Percentiles rank a stretch among this genome's conserved stretches.
Evolutionary conservation across 805 yeast species (phyloP).

Genomic region (Myxozyma kluyveri): DNA sequence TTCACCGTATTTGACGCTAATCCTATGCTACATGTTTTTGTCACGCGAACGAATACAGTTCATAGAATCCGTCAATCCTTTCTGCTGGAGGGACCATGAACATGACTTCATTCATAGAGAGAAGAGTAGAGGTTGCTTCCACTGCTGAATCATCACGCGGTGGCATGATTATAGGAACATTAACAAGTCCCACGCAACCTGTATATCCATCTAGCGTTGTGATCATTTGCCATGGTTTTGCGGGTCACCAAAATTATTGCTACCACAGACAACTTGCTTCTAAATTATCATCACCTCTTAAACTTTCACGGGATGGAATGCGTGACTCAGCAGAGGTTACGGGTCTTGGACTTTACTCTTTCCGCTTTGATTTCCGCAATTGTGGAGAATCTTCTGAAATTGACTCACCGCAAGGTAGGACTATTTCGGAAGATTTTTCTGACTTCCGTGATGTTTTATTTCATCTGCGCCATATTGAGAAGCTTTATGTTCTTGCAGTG

Average conservation of each 20-base stretch:
- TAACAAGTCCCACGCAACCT: conserved; percentile 11
- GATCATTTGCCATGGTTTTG: conserved; percentile 76
- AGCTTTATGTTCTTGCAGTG: conserved; percentile 53
- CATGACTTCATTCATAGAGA: neutral
- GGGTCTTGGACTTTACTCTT: conserved; percentile 55
- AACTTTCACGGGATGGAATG: neutral
- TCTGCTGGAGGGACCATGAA: neutral
- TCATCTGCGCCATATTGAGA: conserved; percentile 34
- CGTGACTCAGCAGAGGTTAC: neutral
- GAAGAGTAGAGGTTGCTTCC: conserved; percentile 9
- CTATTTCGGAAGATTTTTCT: conserved; percentile 59
- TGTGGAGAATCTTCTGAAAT: conserved; percentile 73
- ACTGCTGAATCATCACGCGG: conserved; percentile 9
- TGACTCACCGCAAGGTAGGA: conserved; percentile 44
- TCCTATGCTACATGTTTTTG: too few relatives aligned
- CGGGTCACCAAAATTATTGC: conserved; percentile 78
- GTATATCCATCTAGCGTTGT: conserved; percentile 42
- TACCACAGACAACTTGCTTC: conserved; percentile 66
- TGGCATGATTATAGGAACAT: conserved; percentile 17
- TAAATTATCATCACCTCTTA: conserved; percentile 48
- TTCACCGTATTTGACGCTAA: too few relatives aligned
- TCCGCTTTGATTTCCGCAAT: conserved; percentile 81
- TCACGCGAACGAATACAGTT: too few relatives aligned
- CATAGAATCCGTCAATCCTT: too few relatives aligned
- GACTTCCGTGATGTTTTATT: conserved; percentile 56